These are phyloP conservation scores for Aristolochia californica DNA, from an alignment of 164 flowering plant genomes.

Conservation along the genomic window DNA sequence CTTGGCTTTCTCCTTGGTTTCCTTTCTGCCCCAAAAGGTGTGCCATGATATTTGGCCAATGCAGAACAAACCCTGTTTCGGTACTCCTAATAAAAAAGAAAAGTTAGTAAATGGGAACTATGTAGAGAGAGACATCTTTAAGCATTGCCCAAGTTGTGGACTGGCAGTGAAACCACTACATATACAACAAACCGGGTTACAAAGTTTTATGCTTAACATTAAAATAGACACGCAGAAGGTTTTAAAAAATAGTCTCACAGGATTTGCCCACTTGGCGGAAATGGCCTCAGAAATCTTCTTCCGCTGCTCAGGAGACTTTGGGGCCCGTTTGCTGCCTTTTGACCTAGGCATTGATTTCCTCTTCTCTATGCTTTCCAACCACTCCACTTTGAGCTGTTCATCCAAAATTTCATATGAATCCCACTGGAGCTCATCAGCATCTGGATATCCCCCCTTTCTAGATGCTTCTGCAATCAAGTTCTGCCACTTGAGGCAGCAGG, in stretches of 20 bases:
- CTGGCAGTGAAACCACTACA: no score
- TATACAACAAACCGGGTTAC: no score
- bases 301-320: conserved; percentile 75
- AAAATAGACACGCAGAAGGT: conserved; percentile 3
- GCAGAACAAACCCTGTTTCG: conserved; percentile 64
- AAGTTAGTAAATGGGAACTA: background rate
- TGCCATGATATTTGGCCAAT: conserved; percentile 55
- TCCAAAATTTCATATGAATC: conserved; percentile 57
- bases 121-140: background rate
- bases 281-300: conserved; percentile 83
- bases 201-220: no score
- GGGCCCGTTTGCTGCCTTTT: conserved; percentile 66
- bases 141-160: no score
- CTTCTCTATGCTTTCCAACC: conserved; percentile 56
- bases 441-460: conserved; percentile 47
- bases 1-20: conserved; percentile 46
- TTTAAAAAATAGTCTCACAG: conserved; percentile 42
- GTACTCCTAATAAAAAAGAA: conserved; percentile 37
- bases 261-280: conserved; percentile 95
- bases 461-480: conserved; percentile 77
- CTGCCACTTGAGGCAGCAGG: conserved; percentile 73
- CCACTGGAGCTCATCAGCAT: conserved; percentile 79
- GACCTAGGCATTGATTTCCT: conserved; percentile 38
- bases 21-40: conserved; percentile 33
- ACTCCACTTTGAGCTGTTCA: conserved; percentile 50